Percentiles rank a stretch among this genome's conserved stretches.
Evolutionary conservation across 257 asterid species (phyloP).

Genomic region (Fraxinus pennsylvanica): DNA sequence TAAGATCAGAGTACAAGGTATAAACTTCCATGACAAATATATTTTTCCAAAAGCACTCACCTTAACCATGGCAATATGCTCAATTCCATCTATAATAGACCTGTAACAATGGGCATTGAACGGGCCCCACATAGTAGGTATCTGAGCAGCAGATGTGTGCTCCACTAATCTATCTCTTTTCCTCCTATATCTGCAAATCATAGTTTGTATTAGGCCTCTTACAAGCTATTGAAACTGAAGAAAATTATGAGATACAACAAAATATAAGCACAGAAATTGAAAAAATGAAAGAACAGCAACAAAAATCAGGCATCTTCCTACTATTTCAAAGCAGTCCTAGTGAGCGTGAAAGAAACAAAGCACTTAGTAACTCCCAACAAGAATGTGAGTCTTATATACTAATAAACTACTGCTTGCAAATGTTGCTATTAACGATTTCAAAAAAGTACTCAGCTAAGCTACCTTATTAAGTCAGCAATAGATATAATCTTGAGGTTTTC

Average conservation of each 20-base stretch:
- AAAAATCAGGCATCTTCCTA: background rate
- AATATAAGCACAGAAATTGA: too few relatives aligned
- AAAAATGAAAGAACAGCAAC: background rate
- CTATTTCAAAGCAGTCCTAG: background rate
- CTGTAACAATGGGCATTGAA: slow-evolving; percentile 80
- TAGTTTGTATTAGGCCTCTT: slow-evolving; percentile 24
- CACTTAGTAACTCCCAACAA: background rate
- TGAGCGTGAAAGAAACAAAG: background rate
- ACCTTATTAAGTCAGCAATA: slow-evolving; percentile 94
- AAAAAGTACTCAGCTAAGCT: slow-evolving; percentile 8
- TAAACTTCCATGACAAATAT: too few relatives aligned
- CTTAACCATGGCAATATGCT: slow-evolving; percentile 98
- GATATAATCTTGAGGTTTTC: slow-evolving; percentile 78
- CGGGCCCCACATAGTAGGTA: slow-evolving; percentile 99
- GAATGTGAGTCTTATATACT: background rate
- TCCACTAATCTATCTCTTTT: slow-evolving; percentile 83
- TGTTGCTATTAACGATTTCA: too few relatives aligned
- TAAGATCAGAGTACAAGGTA: background rate
- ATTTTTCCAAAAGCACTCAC: slow-evolving; percentile 36
- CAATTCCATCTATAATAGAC: slow-evolving; percentile 87
- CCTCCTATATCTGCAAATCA: slow-evolving; percentile 76
- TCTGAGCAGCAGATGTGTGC: slow-evolving; percentile 82
- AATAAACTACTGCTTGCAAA: too few relatives aligned
- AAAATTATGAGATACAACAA: background rate
- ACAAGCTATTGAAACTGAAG: background rate